A percentile compares a stretch with the other conserved stretches of the same genome.
phyloP scores from a whole-genome alignment of 768 basidiomycete species.

The Neoboletus brunneissimus region DNA sequence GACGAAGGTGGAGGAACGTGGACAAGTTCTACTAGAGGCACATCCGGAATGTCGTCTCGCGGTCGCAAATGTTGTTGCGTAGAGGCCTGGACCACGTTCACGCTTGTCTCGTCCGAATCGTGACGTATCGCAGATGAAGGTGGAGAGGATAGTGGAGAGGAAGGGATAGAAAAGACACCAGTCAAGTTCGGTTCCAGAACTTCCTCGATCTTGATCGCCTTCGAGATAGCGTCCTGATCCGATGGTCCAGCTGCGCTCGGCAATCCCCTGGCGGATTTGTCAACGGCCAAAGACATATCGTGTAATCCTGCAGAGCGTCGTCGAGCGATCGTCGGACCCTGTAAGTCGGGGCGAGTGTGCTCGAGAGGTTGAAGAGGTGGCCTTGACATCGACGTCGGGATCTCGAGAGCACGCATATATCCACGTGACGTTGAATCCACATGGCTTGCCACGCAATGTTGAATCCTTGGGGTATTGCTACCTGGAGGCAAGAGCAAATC shows the following conservation, averaged over 20 bases:
- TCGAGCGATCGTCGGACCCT: background rate
- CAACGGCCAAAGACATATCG: background rate
- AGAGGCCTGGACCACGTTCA: background rate
- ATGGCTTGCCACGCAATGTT: background rate
- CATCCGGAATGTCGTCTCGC: background rate
- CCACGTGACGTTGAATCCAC: background rate
- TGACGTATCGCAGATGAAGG: conserved; percentile 1
- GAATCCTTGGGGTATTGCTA: background rate
- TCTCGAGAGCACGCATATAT: conserved; percentile 10
- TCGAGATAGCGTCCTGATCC: conserved; percentile 2
- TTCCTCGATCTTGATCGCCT: conserved; percentile 21
- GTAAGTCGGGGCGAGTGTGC: background rate
- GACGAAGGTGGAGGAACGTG: background rate
- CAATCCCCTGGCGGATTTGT: background rate
- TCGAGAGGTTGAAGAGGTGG: background rate
- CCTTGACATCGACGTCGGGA: background rate
- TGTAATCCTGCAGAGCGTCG: background rate
- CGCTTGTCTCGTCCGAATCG: background rate
- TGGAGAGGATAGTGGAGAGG: conserved; percentile 15
- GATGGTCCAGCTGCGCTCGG: background rate
- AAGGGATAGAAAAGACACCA: conserved; percentile 13
- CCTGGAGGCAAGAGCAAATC: conserved; percentile 11
- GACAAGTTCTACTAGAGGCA: background rate
- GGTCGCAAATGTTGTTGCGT: background rate
- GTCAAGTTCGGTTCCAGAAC: background rate